A percentile compares a stretch with the other conserved stretches of the same genome.
Conservation (phyloP, 768 basidiomycete genomes). For the Pulveroboletus sp. region DNA sequence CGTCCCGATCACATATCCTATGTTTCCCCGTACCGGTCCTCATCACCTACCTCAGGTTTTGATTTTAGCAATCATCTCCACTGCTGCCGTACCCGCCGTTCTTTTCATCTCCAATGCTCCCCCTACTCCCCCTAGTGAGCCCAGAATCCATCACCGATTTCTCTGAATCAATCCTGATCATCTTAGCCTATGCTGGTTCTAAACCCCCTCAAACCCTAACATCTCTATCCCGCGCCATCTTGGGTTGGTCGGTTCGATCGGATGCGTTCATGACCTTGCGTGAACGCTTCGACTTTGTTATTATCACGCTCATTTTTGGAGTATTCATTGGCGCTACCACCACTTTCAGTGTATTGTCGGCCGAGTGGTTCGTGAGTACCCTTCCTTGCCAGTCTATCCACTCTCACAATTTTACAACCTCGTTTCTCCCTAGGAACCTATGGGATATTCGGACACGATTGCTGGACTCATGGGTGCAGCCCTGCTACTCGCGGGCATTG, state of each 20-base stretch:
- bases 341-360: slow-evolving; percentile 60
- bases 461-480: slow-evolving; percentile 69
- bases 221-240: slow-evolving; percentile 51
- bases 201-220: slow-evolving; percentile 48
- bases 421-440: slow-evolving; percentile 47
- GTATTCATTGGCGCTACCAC: slow-evolving; percentile 60
- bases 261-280: slow-evolving; percentile 55
- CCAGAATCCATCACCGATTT: background rate
- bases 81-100: slow-evolving; percentile 52
- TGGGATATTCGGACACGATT: slow-evolving; percentile 62
- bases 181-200: slow-evolving; percentile 65
- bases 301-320: slow-evolving; percentile 58
- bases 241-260: slow-evolving; percentile 37
- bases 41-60: slow-evolving; percentile 46
- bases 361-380: slow-evolving; percentile 58
- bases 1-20: background rate
- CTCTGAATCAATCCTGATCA: background rate
- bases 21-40: background rate
- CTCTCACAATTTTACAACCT: background rate
- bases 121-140: slow-evolving; percentile 74
- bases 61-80: slow-evolving; percentile 65
- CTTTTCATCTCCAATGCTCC: slow-evolving; percentile 59
- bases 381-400: background rate
- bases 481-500: slow-evolving; percentile 64
- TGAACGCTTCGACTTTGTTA: slow-evolving; percentile 67